Evolutionary conservation across 495 filamentous ascomycete genomes (phyloP).

Genomic region (Cairneyella variabilis): DNA sequence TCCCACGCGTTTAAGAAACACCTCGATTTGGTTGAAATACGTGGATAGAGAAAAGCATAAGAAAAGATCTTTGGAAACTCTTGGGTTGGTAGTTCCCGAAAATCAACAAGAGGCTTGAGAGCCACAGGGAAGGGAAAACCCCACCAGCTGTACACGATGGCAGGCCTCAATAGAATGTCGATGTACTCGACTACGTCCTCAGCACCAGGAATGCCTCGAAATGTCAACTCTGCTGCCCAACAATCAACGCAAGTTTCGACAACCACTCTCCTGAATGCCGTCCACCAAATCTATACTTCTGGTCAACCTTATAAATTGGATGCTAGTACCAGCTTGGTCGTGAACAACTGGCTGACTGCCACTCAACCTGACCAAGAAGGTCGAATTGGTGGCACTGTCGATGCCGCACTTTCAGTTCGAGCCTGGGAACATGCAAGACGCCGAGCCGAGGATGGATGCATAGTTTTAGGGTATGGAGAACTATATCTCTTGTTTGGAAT

Average conservation of each 20-base stretch:
- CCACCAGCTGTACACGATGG: slow-evolving; percentile 42
- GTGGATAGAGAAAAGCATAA: background rate
- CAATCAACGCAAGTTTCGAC: slow-evolving; percentile 83
- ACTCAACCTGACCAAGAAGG: slow-evolving; percentile 62
- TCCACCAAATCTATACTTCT: slow-evolving; percentile 85
- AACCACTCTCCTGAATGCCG: slow-evolving; percentile 83
- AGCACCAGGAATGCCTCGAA: slow-evolving; percentile 51
- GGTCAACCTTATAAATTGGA: slow-evolving; percentile 79
- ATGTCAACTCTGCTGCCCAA: slow-evolving; percentile 46
- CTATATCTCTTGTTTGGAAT: background rate
- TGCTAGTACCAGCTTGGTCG: slow-evolving; percentile 85
- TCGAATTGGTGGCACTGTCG: slow-evolving; percentile 69
- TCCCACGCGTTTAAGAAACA: too few species aligned
- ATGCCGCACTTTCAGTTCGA: slow-evolving; percentile 70
- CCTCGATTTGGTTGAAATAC: background rate
- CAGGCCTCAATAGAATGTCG: slow-evolving; percentile 73
- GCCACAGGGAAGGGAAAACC: slow-evolving; percentile 4
- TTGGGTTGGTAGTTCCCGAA: background rate
- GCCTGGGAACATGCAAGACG: slow-evolving; percentile 97
- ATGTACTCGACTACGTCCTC: slow-evolving; percentile 77
- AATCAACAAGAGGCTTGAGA: slow-evolving; percentile 17
- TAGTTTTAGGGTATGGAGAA: slow-evolving; percentile 70
- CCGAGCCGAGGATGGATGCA: slow-evolving; percentile 92
- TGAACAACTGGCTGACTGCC: slow-evolving; percentile 91
- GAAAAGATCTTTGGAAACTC: background rate